A percentile compares a stretch with the other conserved stretches of the same genome.
Conservation (phyloP, 169 alveolate species). For the Eimeria tenella region DNA sequence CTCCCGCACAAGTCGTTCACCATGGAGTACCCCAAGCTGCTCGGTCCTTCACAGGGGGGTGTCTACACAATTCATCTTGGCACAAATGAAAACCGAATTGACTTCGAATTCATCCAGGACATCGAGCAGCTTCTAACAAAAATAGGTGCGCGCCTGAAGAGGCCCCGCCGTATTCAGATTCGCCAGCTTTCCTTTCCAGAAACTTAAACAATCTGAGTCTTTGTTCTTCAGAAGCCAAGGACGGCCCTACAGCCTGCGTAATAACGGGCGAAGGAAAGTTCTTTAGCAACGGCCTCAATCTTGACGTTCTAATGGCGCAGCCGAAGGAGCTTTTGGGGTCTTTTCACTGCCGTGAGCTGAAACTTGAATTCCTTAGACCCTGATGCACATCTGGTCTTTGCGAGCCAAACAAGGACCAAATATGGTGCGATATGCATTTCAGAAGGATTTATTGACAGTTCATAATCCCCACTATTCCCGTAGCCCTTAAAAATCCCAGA, state of each 20-base stretch:
- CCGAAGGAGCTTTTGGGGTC: slow-evolving; percentile 36
- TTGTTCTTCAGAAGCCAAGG: slow-evolving; percentile 2
- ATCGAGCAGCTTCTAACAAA: slow-evolving; percentile 26
- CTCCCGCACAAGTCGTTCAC: not conserved
- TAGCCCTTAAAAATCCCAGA: too few species aligned
- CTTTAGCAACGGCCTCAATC: slow-evolving; percentile 75
- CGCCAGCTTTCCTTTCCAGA: not conserved
- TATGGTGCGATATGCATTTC: too few species aligned
- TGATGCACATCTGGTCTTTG: too few species aligned
- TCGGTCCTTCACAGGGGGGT: slow-evolving; percentile 58
- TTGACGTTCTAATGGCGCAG: slow-evolving; percentile 18
- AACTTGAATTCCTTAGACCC: not conserved
- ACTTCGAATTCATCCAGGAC: slow-evolving; percentile 1
- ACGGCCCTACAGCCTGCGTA: slow-evolving; percentile 79
- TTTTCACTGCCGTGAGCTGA: slow-evolving; percentile 69
- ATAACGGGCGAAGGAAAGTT: slow-evolving; percentile 73
- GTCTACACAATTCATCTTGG: slow-evolving; percentile 68
- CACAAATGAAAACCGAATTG: slow-evolving; percentile 59
- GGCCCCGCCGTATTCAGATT: not conserved
- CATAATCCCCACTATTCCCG: too few species aligned
- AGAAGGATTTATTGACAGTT: too few species aligned
- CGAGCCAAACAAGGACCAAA: not conserved
- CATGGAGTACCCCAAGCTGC: slow-evolving; percentile 34
- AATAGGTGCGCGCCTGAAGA: slow-evolving; percentile 36
- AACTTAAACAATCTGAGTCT: not conserved